Evolutionary conservation across 192 early-diverging fungal species (phyloP).

Genomic region (Thamnidium elegans): DNA sequence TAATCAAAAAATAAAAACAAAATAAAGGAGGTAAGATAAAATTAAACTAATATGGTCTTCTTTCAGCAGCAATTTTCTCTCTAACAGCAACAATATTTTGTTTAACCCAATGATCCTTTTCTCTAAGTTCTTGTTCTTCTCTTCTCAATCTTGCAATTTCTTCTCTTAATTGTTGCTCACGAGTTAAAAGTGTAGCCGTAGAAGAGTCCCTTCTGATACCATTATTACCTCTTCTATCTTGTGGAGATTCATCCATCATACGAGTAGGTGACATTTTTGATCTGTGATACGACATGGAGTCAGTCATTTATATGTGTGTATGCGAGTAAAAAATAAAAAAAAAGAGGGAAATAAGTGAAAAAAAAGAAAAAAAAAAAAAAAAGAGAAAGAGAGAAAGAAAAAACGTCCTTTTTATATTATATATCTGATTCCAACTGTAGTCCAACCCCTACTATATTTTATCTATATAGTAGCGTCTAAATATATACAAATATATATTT

Average conservation of each 20-base stretch:
- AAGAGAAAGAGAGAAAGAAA: too few species aligned
- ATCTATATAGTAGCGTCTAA: too few species aligned
- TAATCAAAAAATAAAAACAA: neutral
- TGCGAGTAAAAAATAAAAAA: too few species aligned
- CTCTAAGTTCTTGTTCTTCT: conserved; percentile 32
- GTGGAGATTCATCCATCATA: conserved; percentile 13
- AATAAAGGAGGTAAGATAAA: neutral
- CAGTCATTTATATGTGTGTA: neutral
- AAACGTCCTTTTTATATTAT: too few species aligned
- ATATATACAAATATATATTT: too few species aligned
- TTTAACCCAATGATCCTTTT: conserved; percentile 32
- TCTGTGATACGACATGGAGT: conserved; percentile 15
- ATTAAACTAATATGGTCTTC: conserved; percentile 12
- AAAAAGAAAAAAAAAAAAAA: too few species aligned
- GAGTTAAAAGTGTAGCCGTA: conserved; percentile 22
- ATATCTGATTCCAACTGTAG: too few species aligned
- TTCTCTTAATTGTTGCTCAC: conserved; percentile 31
- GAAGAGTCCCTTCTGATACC: conserved; percentile 15
- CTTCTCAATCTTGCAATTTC: conserved; percentile 33
- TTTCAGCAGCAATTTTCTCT: conserved; percentile 27
- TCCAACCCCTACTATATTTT: too few species aligned
- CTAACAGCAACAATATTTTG: conserved; percentile 29
- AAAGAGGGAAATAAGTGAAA: too few species aligned
- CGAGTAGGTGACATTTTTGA: conserved; percentile 26
- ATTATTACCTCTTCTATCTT: conserved; percentile 2